Conservation (phyloP, 2,329 filamentous ascomycete species). For the Bisporella sp. region DNA sequence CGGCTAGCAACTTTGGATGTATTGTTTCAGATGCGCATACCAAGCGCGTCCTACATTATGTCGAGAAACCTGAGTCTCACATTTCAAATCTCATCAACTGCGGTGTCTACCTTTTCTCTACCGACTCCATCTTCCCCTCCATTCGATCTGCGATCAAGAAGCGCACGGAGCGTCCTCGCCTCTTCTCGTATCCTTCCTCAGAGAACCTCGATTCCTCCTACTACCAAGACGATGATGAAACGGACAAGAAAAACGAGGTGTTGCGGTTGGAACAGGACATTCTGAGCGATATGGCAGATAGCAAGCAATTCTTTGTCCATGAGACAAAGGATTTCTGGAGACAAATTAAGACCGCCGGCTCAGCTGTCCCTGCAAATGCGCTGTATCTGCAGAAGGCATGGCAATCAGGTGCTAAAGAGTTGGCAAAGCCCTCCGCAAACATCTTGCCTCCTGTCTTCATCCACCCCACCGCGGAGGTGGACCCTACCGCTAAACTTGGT, state of each 20-base stretch:
- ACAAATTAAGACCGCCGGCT: slow-evolving; percentile 98
- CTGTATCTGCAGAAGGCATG: slow-evolving; percentile 92
- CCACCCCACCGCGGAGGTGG: slow-evolving; percentile 82
- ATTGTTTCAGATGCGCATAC: slow-evolving; percentile 93
- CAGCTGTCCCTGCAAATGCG: slow-evolving; percentile 92
- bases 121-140: slow-evolving; percentile 92
- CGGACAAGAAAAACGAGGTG: slow-evolving; percentile 68
- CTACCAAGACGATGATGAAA: slow-evolving; percentile 62
- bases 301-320: slow-evolving; percentile 95
- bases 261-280: slow-evolving; percentile 97
- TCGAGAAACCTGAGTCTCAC: slow-evolving; percentile 96
- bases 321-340: slow-evolving; percentile 99
- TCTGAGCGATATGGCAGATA: slow-evolving; percentile 89
- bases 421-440: slow-evolving; percentile 75
- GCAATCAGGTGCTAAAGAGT: slow-evolving; percentile 74
- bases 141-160: slow-evolving; percentile 94
- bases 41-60: slow-evolving; percentile 94
- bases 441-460: slow-evolving; percentile 93
- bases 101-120: slow-evolving; percentile 94
- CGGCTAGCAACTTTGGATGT: slow-evolving; percentile 94
- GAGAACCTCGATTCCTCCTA: slow-evolving; percentile 77
- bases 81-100: slow-evolving; percentile 99
- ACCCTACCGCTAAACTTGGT: slow-evolving; percentile 92
- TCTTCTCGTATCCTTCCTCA: slow-evolving; percentile 91
- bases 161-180: slow-evolving; percentile 80